Base-by-base conservation (phyloP, 371 early-diverging fungal species). In the Neoconidiobolus thromboides region DNA sequence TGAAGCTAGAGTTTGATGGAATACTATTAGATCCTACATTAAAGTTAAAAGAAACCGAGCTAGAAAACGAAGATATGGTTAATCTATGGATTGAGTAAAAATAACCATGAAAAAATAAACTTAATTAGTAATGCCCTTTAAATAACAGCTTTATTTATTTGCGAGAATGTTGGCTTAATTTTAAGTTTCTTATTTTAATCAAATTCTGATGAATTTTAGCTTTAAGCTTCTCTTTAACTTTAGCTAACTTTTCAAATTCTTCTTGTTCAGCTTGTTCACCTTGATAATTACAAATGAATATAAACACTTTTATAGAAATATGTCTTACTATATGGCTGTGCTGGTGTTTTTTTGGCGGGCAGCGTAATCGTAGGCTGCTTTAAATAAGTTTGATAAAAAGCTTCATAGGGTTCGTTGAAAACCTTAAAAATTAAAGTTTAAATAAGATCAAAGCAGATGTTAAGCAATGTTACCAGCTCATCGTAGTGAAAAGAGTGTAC, bases 381-480 rank as follows among this genome's bases (percentile, higher is more conserved):
- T 49, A 71, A 68, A 50, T 87, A 68, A 15, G 78, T 64, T 60
- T 81, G 78, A 69, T 83, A 83, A 61, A 89, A 76, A n/a, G 80
- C 76, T 62, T 90, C 90, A 1, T 84, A 82, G 0, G 93, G 93
- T 64, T 88, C 88, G 63, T 87, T 87, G 65, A 93, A 91, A 1
- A 91, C 79, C 82, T 83, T 64, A 56, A 48, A 41, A 55, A 46
- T 41, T 46, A 12, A 55, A 10, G 48, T 44, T 38, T 55, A 46
- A 52, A 46, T 12, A 43, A 48, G 48, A 50, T 3, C 36, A 44
- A 57, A 48, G 42, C 43, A 48, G 15, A 3, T 56, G 38, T 40
- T 38, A 12, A 15, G 51, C 44, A 57, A 57, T 43, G 48, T 49
- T 71, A 85, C 87, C 42, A 91, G 63, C 67, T 89, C 91, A 58